Conservation (phyloP, 768 basidiomycete species). For the Mycena galericulata region DNA sequence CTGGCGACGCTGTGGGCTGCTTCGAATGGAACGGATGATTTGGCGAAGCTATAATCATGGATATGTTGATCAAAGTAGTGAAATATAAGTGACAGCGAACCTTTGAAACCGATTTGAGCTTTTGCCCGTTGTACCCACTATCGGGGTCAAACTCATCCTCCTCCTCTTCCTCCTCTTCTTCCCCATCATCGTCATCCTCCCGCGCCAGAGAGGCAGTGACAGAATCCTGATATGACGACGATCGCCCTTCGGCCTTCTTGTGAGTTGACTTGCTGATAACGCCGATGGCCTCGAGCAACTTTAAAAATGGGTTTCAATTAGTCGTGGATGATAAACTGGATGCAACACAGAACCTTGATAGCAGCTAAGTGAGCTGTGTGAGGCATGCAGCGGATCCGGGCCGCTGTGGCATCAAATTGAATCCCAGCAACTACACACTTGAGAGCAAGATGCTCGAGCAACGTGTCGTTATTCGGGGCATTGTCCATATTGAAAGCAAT, state of each 20-base stretch:
- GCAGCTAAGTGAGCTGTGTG: constrained; percentile 43
- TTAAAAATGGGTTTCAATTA: no score
- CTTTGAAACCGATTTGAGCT: neutral
- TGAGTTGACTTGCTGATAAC: constrained; percentile 22
- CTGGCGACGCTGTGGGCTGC: constrained; percentile 33
- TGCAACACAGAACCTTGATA: no score
- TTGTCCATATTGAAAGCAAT: constrained; percentile 37
- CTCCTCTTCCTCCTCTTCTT: constrained; percentile 22
- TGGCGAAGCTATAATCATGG: constrained; percentile 37
- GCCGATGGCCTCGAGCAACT: constrained; percentile 43
- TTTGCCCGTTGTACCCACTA: neutral
- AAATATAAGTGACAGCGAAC: no score
- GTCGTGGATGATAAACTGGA: no score
- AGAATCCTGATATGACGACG: constrained; percentile 26
- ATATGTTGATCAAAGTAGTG: no score
- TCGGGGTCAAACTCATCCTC: constrained; percentile 21
- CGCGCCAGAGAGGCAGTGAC: neutral
- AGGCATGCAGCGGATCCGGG: constrained; percentile 42
- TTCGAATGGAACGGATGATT: constrained; percentile 29
- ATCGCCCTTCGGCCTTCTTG: constrained; percentile 13
- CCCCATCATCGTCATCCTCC: constrained; percentile 2
- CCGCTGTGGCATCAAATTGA: constrained; percentile 27
- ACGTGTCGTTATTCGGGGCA: constrained; percentile 38
- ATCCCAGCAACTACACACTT: constrained; percentile 19
- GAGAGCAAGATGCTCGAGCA: constrained; percentile 24